These are phyloP conservation scores for Xylaria telfairii DNA, from an alignment of 495 filamentous ascomycete genomes.

Conservation along the genomic window DNA sequence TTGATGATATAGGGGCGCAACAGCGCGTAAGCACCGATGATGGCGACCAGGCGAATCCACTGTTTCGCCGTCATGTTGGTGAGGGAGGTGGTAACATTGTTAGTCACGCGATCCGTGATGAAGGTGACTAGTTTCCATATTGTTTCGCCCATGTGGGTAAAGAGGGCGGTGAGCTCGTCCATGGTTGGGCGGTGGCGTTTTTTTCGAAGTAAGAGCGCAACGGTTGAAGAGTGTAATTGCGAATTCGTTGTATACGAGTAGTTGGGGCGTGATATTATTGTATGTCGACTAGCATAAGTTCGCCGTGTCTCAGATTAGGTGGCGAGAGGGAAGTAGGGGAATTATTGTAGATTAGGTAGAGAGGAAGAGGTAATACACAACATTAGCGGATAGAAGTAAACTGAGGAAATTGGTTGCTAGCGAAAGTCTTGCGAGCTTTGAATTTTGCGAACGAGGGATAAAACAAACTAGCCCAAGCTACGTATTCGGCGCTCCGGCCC, in stretches of 20 bases:
- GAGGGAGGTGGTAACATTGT: conserved; percentile 63
- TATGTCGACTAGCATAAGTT: not conserved
- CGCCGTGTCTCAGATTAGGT: not conserved
- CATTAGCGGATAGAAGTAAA: not conserved
- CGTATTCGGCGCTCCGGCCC: conserved; percentile 22
- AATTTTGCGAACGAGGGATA: conserved; percentile 22
- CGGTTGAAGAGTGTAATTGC: conserved; percentile 1
- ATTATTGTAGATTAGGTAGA: conserved; percentile 3
- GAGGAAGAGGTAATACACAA: not conserved
- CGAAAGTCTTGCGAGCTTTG: not conserved
- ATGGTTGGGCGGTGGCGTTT: conserved; percentile 19
- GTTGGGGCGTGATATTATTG: not conserved
- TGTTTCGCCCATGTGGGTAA: conserved; percentile 36
- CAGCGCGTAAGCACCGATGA: conserved; percentile 67
- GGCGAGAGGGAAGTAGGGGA: not conserved
- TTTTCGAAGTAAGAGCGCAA: not conserved
- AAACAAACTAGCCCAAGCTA: conserved; percentile 11
- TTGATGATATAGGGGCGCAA: conserved; percentile 70
- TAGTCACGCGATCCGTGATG: conserved; percentile 52
- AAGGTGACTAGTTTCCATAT: conserved; percentile 34
- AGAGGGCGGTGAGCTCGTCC: conserved; percentile 43
- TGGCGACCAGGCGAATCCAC: conserved; percentile 66
- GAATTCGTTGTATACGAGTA: not conserved
- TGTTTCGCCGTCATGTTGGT: conserved; percentile 58
- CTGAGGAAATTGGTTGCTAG: not conserved